Percentiles rank a stretch among this genome's conserved stretches.
These are phyloP conservation scores for Paraglomus brasilianum DNA, from an alignment of 192 early-diverging fungal species.

Conservation along the genomic window DNA sequence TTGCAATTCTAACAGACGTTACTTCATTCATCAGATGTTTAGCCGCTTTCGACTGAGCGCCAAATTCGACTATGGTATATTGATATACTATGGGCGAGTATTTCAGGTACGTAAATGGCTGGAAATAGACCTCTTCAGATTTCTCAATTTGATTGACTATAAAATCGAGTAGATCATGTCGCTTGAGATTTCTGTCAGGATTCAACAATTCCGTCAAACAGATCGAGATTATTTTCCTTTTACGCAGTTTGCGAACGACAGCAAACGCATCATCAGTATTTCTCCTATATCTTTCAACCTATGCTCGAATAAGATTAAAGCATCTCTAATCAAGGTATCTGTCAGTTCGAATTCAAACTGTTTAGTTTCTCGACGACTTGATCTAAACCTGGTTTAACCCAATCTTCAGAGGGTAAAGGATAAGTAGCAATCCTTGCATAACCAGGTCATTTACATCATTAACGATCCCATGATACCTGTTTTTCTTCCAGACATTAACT, in stretches of 20 bases:
- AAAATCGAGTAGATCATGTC: constrained; percentile 10
- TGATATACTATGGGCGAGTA: too few species aligned
- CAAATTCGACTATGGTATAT: too few species aligned
- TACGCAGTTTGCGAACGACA: background rate
- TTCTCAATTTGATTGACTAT: too few species aligned
- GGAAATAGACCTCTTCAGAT: too few species aligned
- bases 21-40: too few species aligned
- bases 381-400: background rate
- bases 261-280: background rate
- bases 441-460: constrained; percentile 23
- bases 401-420: background rate
- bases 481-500: background rate
- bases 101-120: too few species aligned
- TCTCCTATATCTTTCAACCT: constrained; percentile 2
- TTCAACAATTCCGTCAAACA: background rate
- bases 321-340: constrained; percentile 1
- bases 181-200: background rate
- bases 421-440: background rate
- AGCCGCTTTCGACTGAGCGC: too few species aligned
- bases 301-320: constrained; percentile 15
- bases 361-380: background rate
- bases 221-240: background rate
- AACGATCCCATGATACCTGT: constrained; percentile 1
- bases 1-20: too few species aligned
- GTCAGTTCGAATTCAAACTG: constrained; percentile 9